These are phyloP conservation scores for Leavenworthia alabamica DNA, from an alignment of 345 rosid genomes.

Conservation along the genomic window DNA sequence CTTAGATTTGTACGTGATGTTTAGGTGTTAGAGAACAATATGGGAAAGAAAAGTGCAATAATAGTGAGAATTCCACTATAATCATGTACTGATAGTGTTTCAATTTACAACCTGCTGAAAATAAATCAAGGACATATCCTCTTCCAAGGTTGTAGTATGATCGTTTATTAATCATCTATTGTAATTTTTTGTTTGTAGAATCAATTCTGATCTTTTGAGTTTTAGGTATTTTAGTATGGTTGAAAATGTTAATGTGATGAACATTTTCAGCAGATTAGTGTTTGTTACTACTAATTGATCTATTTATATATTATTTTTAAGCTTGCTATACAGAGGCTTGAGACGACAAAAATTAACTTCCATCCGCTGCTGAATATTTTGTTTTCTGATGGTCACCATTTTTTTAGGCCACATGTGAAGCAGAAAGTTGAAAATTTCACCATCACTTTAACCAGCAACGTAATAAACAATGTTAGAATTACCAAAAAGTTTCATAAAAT, in stretches of 20 bases:
- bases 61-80: slow-evolving; percentile 68
- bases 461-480: too few species aligned
- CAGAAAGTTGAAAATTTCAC: too few species aligned
- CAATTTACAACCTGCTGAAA: slow-evolving; percentile 51
- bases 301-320: too few species aligned
- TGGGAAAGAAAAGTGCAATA: slow-evolving; percentile 85
- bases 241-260: slow-evolving; percentile 77
- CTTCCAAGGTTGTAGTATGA: slow-evolving; percentile 43
- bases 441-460: too few species aligned
- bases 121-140: slow-evolving; percentile 31
- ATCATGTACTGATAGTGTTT: slow-evolving; percentile 70
- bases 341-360: too few species aligned
- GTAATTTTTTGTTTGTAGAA: not conserved
- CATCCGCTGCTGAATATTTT: too few species aligned
- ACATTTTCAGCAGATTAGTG: slow-evolving; percentile 88
- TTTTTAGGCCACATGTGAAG: too few species aligned
- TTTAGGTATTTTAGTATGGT: slow-evolving; percentile 41
- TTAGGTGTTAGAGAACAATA: slow-evolving; percentile 79
- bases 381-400: too few species aligned
- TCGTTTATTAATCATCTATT: not conserved
- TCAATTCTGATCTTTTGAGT: not conserved
- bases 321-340: too few species aligned
- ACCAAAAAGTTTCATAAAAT: too few species aligned
- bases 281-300: too few species aligned
- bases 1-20: not conserved